These are phyloP conservation scores for Kentomonas sorsogonicus DNA, from an alignment of 208 protist species.

Conservation along the genomic window DNA sequence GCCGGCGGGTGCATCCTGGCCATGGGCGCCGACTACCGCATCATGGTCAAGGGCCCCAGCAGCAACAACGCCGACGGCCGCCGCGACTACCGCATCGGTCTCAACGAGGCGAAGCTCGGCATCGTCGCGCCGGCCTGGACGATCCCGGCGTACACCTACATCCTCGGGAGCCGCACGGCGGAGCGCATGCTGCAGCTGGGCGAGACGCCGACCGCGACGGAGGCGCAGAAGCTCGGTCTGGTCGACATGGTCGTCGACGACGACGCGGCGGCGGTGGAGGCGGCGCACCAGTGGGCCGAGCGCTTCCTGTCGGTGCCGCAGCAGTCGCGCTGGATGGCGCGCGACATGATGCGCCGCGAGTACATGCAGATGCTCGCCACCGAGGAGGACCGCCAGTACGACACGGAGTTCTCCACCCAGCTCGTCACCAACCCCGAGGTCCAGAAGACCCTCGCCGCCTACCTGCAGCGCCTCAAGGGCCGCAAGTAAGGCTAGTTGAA, in stretches of 20 bases:
- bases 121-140: conserved; percentile 66
- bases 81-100: conserved; percentile 68
- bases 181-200: conserved; percentile 79
- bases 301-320: conserved; percentile 59
- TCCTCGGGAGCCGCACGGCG: conserved; percentile 50
- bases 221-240: conserved; percentile 55
- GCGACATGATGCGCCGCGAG: conserved; percentile 78
- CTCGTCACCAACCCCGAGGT: conserved; percentile 65
- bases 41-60: conserved; percentile 61
- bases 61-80: conserved; percentile 25
- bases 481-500: conserved; percentile 40
- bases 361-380: conserved; percentile 62
- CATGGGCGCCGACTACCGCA: conserved; percentile 72
- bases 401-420: conserved; percentile 73
- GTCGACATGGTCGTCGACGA: conserved; percentile 57
- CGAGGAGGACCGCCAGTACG: conserved; percentile 75
- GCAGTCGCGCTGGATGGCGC: conserved; percentile 71
- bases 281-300: conserved; percentile 47
- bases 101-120: conserved; percentile 79
- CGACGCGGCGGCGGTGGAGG: conserved; percentile 35
- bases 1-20: conserved; percentile 74
- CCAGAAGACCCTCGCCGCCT: conserved; percentile 53
- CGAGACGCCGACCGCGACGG: conserved; percentile 59
- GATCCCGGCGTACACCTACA: conserved; percentile 64
- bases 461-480: conserved; percentile 52